Percentiles rank a stretch among this genome's conserved stretches.
Evolutionary conservation across 495 filamentous ascomycete species (phyloP).

Genomic region (Saxispiralis lemnorum): DNA sequence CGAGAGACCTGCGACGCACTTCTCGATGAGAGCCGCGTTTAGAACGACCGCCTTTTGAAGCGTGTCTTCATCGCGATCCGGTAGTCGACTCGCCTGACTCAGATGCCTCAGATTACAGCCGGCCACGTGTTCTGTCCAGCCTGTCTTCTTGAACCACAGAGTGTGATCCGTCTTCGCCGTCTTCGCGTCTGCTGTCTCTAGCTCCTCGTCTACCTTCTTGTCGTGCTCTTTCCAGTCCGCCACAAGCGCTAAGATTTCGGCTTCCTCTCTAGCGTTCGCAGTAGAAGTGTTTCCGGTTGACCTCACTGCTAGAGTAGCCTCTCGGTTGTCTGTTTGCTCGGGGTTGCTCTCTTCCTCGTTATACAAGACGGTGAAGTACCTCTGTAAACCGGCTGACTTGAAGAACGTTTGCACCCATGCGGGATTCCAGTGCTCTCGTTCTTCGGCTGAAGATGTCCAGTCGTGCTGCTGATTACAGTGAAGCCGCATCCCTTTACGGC

Average conservation of each 20-base stretch:
- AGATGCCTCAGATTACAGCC: neutral
- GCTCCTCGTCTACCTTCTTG: neutral
- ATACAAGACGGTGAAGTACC: conserved; percentile 3
- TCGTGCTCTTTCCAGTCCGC: neutral
- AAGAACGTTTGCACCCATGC: conserved; percentile 5
- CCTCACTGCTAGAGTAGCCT: neutral
- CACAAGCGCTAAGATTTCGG: too few relatives aligned
- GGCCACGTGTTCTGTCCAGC: conserved; percentile 3
- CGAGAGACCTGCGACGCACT: neutral
- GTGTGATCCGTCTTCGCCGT: conserved; percentile 4
- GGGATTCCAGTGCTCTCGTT: neutral
- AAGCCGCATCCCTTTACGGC: neutral
- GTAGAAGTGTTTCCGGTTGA: too few relatives aligned
- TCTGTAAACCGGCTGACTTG: neutral
- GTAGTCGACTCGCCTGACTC: neutral
- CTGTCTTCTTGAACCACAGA: conserved; percentile 4
- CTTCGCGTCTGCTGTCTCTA: neutral
- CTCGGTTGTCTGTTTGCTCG: neutral
- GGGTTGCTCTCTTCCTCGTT: neutral
- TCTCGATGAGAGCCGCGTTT: neutral
- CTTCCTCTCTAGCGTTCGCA: too few relatives aligned
- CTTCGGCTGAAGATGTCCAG: conserved; percentile 1
- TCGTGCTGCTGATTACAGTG: neutral
- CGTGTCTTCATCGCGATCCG: neutral
- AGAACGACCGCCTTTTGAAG: neutral